Conservation (phyloP, 192 early-diverging fungal genomes). For the Geranomyces michiganensis region DNA sequence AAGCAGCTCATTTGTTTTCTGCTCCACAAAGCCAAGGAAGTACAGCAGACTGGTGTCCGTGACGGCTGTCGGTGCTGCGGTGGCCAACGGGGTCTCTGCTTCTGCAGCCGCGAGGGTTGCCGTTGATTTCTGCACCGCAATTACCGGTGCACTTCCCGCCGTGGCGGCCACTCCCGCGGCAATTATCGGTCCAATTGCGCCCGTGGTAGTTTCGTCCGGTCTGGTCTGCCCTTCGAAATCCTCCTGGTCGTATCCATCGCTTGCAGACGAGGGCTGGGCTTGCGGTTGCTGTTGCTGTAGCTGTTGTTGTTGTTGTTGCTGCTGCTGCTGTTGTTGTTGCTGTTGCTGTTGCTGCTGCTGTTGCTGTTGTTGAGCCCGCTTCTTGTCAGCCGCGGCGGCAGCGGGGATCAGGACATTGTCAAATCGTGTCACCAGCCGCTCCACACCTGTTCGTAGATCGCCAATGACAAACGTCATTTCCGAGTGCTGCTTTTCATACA, state of each 20-base stretch:
- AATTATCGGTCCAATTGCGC: neutral
- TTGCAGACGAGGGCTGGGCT: too few relatives aligned
- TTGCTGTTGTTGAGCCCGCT: neutral
- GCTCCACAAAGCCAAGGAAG: conserved; percentile 54
- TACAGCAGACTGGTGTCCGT: conserved; percentile 53
- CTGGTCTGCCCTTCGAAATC: too few relatives aligned
- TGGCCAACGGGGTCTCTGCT: too few relatives aligned
- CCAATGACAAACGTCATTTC: conserved; percentile 38
- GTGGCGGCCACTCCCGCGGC: conserved; percentile 5
- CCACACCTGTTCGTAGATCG: conserved; percentile 46
- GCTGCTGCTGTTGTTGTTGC: neutral
- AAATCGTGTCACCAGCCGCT: conserved; percentile 41
- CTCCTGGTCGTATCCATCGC: too few relatives aligned
- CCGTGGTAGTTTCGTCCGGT: neutral
- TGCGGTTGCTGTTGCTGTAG: too few relatives aligned
- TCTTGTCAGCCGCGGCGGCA: neutral
- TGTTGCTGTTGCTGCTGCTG: conserved; percentile 11
- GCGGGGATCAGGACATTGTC: conserved; percentile 20
- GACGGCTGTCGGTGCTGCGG: conserved; percentile 29
- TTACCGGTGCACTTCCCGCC: neutral
- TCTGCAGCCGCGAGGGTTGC: too few relatives aligned
- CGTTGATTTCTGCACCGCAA: too few relatives aligned
- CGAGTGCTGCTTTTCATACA: conserved; percentile 48
- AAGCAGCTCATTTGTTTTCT: conserved; percentile 58
- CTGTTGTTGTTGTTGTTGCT: neutral